Base-by-base conservation (phyloP, 2,329 filamentous ascomycete genomes). In the Colletotrichum tabaci region DNA sequence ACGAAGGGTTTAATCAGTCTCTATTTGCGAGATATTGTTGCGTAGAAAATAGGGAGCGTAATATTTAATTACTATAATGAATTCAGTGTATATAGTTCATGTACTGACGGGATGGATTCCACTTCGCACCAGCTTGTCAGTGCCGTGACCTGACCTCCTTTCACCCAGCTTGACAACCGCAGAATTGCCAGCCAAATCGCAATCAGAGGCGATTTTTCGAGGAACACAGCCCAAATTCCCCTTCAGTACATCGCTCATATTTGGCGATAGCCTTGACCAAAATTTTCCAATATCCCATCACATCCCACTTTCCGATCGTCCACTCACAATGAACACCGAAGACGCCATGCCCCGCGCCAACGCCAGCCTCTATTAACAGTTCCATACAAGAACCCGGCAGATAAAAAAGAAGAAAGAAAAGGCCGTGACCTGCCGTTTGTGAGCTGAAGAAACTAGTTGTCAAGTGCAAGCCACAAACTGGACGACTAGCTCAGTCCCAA, bases 31-130 rank as follows among this genome's bases (percentile, higher is more conserved):
- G 12, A 23, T 16, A 3, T 12, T 16, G 13, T 4, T 61, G 7
- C 1, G 5, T 38, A 38, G 7, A 23, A 21, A 2, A 7, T 16
- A 10, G 2, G 6, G 6, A 21, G 30, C 3, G 18, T 10, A 23
- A n/a, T 2, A 21, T n/a, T 38, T 30, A 16, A 38, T 49, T 3
- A 40, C 12, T 16, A 16, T 2, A n/a, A 9, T 30, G 30, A 18
- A 52, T 52, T 62, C 47, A 26, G 7, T 62, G 35, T 52, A 62
- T 21, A 52, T 62, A 62, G 40, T 62, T 6, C 16, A 26, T 30
- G 30, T 30, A 8, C 5, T 30, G 30, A 30, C 30, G 30, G 30
- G 5, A 30, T 30, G 7, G 6, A 30, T 30, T 30, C 30, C 1
- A 30, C 2, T 30, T 8, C 7, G 8, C 30, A 30, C 30, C 30